Evolutionary conservation across 2,329 filamentous ascomycete species (phyloP).

Genomic region (Xylaria sp.): DNA sequence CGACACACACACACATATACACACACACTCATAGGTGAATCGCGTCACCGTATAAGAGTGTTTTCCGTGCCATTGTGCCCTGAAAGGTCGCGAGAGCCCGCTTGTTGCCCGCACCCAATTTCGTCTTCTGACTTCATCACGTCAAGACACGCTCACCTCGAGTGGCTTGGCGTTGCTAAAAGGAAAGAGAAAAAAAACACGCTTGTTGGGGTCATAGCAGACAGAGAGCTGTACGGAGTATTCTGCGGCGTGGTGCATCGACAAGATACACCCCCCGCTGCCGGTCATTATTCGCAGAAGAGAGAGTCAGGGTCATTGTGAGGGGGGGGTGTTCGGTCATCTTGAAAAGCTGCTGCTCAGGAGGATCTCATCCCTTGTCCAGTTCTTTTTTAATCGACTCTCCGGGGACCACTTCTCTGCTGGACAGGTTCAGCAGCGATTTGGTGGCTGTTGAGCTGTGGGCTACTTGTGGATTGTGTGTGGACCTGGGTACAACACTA

Average conservation of each 20-base stretch:
- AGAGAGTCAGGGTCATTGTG: constrained; percentile 31
- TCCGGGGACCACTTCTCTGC: constrained; percentile 39
- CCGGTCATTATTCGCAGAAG: constrained; percentile 23
- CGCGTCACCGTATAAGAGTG: constrained; percentile 31
- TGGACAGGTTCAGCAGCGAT: constrained; percentile 43
- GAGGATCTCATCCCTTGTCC: constrained; percentile 44
- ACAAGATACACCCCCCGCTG: constrained; percentile 19
- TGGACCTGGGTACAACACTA: constrained; percentile 41
- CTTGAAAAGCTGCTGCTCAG: constrained; percentile 34
- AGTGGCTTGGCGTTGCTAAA: neutral
- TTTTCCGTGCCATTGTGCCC: constrained; percentile 16
- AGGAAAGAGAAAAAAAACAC: no score
- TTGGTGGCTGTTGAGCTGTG: constrained; percentile 46
- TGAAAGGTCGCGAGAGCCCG: constrained; percentile 5
- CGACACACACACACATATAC: no score
- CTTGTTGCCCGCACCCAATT: constrained; percentile 7
- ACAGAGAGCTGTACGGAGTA: constrained; percentile 8
- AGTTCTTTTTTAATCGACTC: constrained; percentile 38
- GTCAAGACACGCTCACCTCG: neutral
- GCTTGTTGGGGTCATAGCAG: neutral
- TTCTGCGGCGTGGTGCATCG: constrained; percentile 18
- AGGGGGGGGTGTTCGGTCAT: constrained; percentile 37
- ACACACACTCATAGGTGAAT: no score
- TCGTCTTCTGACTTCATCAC: constrained; percentile 14
- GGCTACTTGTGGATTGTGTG: constrained; percentile 41